A percentile compares a stretch with the other conserved stretches of the same genome.
These are phyloP conservation scores for Phyllosticta citriasiana DNA, from an alignment of 2,329 filamentous ascomycete genomes.

Conservation along the genomic window DNA sequence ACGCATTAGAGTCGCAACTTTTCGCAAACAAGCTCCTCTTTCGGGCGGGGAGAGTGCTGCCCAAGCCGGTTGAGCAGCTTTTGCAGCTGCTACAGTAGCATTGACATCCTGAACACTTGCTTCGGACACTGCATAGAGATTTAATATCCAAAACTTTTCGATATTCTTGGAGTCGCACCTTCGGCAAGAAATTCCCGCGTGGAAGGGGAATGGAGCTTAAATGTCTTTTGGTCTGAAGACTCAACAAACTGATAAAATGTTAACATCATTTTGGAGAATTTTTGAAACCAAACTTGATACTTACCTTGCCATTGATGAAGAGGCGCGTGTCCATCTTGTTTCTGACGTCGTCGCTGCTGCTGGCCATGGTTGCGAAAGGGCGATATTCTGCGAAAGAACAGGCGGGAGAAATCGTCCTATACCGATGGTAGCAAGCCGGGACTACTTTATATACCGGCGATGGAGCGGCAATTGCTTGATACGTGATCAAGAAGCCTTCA, in stretches of 20 bases:
- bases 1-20: slow-evolving; percentile 28
- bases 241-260: slow-evolving; percentile 20
- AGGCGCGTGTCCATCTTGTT: slow-evolving; percentile 4
- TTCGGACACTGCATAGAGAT: slow-evolving; percentile 10
- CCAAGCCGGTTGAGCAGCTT: slow-evolving; percentile 21
- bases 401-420: too few relatives aligned
- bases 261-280: neutral
- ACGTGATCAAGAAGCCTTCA: neutral
- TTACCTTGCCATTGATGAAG: slow-evolving; percentile 6
- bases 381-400: neutral
- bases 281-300: too few relatives aligned
- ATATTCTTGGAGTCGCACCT: slow-evolving; percentile 11
- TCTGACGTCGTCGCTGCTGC: neutral
- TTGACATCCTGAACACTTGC: slow-evolving; percentile 17
- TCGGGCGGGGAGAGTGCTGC: slow-evolving; percentile 26
- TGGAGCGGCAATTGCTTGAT: neutral
- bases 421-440: neutral
- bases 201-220: slow-evolving; percentile 20
- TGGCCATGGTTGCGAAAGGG: neutral
- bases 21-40: slow-evolving; percentile 33
- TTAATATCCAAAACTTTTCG: neutral
- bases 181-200: slow-evolving; percentile 20
- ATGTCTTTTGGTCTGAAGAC: slow-evolving; percentile 20
- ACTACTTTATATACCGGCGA: neutral
- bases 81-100: slow-evolving; percentile 18